These are phyloP conservation scores for Ophiostoma pallidulum DNA, from an alignment of 2,329 filamentous ascomycete genomes.

Conservation along the genomic window DNA sequence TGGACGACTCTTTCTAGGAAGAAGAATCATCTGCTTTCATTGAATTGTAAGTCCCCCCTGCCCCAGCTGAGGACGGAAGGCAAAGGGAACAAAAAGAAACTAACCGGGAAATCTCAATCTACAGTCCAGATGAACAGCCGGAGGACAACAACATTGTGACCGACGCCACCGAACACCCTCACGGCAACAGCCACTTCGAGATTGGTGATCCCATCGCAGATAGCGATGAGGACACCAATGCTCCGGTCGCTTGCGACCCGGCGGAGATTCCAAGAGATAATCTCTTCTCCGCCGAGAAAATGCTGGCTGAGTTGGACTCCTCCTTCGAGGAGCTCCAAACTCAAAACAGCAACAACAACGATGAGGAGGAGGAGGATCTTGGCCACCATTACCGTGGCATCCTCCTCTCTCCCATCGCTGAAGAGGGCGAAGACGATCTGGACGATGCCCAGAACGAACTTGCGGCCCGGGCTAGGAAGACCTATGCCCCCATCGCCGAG, in stretches of 20 bases:
- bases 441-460: not conserved
- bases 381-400: not conserved
- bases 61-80: too few species aligned
- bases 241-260: too few species aligned
- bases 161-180: not conserved
- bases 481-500: not conserved
- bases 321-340: not conserved
- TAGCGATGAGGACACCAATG: not conserved
- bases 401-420: not conserved
- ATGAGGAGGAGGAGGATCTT: not conserved
- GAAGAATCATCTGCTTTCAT: constrained; percentile 2
- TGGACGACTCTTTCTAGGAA: constrained; percentile 4
- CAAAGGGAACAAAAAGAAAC: too few species aligned
- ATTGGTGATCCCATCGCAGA: not conserved
- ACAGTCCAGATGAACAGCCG: not conserved
- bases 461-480: not conserved
- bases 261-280: not conserved
- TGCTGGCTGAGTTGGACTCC: not conserved
- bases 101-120: not conserved
- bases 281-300: not conserved
- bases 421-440: not conserved
- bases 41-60: not conserved
- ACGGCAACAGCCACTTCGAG: too few species aligned
- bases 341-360: not conserved
- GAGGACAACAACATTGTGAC: not conserved